phyloP scores from a whole-genome alignment of 352 stramenopile genomes.

The Elongisporangium prolatum region DNA sequence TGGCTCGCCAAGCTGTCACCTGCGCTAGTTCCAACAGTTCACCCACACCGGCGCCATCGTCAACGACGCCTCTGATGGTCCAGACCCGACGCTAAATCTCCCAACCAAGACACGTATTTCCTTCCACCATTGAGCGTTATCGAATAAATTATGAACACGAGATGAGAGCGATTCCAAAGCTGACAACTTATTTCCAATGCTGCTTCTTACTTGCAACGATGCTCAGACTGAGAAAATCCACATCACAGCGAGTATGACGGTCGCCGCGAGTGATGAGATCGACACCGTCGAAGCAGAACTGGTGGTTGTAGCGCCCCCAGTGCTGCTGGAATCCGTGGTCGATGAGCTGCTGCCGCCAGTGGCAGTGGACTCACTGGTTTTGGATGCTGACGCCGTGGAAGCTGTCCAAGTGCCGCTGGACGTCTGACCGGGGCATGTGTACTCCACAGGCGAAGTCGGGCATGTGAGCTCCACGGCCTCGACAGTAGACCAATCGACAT shows the following conservation, averaged over 20 bases:
- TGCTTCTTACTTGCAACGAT: too few species aligned
- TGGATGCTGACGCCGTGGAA: constrained; percentile 8
- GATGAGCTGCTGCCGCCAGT: constrained; percentile 1
- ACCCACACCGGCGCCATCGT: background rate
- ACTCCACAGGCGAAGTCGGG: constrained; percentile 14
- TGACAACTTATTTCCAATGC: background rate
- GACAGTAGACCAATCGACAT: constrained; percentile 36
- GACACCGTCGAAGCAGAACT: background rate
- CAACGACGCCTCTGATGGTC: background rate
- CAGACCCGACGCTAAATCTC: background rate
- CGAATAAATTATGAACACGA: background rate
- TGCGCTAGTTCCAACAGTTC: background rate
- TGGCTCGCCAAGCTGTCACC: background rate
- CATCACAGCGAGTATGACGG: background rate
- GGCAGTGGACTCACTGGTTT: constrained; percentile 2
- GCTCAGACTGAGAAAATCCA: background rate
- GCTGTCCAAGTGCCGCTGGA: constrained; percentile 42
- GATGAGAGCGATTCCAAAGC: background rate
- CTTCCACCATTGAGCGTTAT: too few species aligned
- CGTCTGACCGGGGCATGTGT: constrained; percentile 31
- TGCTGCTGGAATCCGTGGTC: background rate
- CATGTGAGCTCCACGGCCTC: constrained; percentile 24
- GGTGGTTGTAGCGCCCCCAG: constrained; percentile 3
- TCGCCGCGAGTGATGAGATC: background rate
- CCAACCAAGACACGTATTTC: background rate